Evolutionary conservation across 1,284 basidiomycete species (phyloP).

Genomic region (Moniliophthora roreri): DNA sequence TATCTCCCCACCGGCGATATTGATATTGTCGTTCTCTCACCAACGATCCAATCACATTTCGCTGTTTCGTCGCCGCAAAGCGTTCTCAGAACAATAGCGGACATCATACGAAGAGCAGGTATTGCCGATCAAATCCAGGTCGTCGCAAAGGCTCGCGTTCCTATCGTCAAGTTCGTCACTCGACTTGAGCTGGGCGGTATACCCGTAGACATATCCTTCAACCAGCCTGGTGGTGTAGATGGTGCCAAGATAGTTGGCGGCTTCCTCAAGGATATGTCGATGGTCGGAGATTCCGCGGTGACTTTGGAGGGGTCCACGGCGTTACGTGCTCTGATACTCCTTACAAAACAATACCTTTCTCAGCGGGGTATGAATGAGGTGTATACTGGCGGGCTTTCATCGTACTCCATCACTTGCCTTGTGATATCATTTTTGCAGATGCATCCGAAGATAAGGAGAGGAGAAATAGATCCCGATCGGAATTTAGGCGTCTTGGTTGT

Average conservation of each 20-base stretch:
- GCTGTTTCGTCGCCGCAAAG: constrained; percentile 42
- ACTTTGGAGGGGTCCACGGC: constrained; percentile 46
- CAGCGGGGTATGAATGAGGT: constrained; percentile 97
- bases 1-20: constrained; percentile 91
- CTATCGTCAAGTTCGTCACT: constrained; percentile 92
- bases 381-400: constrained; percentile 92
- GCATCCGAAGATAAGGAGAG: constrained; percentile 91
- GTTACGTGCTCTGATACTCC: constrained; percentile 78
- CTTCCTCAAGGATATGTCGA: constrained; percentile 68
- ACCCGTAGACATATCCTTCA: constrained; percentile 89
- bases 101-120: constrained; percentile 57
- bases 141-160: constrained; percentile 89
- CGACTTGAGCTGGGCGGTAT: constrained; percentile 68
- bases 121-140: constrained; percentile 73
- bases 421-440: constrained; percentile 94
- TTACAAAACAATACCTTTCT: constrained; percentile 88
- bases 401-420: constrained; percentile 92
- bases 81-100: constrained; percentile 65
- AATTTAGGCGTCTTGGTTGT: constrained; percentile 92
- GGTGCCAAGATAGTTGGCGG: constrained; percentile 83
- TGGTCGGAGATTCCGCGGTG: constrained; percentile 19
- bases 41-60: constrained; percentile 52
- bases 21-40: constrained; percentile 71
- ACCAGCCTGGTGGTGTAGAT: constrained; percentile 83
- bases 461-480: constrained; percentile 82